These are phyloP conservation scores for Thalassiosira profunda DNA, from an alignment of 108 stramenopile genomes.

Conservation along the genomic window DNA sequence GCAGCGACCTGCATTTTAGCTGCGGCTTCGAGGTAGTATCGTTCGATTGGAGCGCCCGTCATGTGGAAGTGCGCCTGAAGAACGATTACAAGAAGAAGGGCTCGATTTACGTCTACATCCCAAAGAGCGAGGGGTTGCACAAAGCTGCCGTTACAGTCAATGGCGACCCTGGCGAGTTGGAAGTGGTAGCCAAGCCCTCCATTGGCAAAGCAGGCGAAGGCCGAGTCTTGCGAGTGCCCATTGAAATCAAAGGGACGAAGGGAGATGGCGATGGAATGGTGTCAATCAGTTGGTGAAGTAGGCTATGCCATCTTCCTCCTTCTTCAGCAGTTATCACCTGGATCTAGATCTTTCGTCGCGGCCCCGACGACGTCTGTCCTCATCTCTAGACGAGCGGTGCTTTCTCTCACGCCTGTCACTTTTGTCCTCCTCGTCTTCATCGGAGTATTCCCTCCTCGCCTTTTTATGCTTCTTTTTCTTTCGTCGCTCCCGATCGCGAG, in stretches of 20 bases:
- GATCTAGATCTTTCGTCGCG: too few species aligned
- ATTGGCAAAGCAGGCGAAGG: slow-evolving; percentile 15
- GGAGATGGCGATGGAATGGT: slow-evolving; percentile 49
- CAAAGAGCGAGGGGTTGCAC: slow-evolving; percentile 35
- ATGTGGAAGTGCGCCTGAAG: slow-evolving; percentile 53
- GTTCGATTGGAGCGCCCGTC: slow-evolving; percentile 43
- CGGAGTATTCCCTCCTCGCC: slow-evolving; percentile 13
- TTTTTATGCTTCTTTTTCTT: slow-evolving; percentile 32
- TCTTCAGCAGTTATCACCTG: too few species aligned
- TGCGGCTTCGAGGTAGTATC: slow-evolving; percentile 86
- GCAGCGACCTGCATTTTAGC: slow-evolving; percentile 92
- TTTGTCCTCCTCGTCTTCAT: slow-evolving; percentile 23
- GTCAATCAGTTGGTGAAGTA: slow-evolving; percentile 16
- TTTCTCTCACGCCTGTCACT: background rate
- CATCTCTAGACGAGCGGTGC: too few species aligned
- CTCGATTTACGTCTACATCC: slow-evolving; percentile 70
- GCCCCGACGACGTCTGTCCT: too few species aligned
- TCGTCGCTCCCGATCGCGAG: slow-evolving; percentile 26
- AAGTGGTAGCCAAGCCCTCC: slow-evolving; percentile 63
- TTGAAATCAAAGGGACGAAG: slow-evolving; percentile 47
- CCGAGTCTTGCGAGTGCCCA: slow-evolving; percentile 50
- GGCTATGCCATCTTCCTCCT: too few species aligned
- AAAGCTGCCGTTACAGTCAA: slow-evolving; percentile 39
- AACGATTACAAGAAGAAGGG: slow-evolving; percentile 65
- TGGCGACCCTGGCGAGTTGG: slow-evolving; percentile 55